These are phyloP conservation scores for Tilletia caries DNA, from an alignment of 1,284 basidiomycete genomes.

Conservation along the genomic window DNA sequence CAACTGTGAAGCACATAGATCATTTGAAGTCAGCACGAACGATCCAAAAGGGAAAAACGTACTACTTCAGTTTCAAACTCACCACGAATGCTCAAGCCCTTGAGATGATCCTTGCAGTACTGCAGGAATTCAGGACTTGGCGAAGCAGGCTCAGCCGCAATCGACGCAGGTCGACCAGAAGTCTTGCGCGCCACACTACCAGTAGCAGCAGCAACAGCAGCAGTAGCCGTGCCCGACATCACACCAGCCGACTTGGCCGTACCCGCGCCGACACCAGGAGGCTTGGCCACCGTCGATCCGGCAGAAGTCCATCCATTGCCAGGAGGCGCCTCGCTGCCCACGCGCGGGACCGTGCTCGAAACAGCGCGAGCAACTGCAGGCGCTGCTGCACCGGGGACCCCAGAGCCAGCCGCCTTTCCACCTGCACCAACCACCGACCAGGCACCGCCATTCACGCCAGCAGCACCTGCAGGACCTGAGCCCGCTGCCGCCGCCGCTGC, in stretches of 20 bases:
- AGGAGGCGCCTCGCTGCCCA: not conserved
- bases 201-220: slow-evolving; percentile 32
- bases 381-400: slow-evolving; percentile 21
- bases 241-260: not conserved
- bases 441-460: slow-evolving; percentile 57
- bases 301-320: not conserved
- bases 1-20: slow-evolving; percentile 24
- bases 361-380: not conserved
- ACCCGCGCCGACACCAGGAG: not conserved
- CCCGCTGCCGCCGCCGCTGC: slow-evolving; percentile 24
- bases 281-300: not conserved
- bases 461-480: not conserved
- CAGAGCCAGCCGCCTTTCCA: slow-evolving; percentile 62
- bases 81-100: slow-evolving; percentile 78
- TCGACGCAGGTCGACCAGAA: slow-evolving; percentile 28
- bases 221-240: not conserved
- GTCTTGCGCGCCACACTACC: slow-evolving; percentile 22
- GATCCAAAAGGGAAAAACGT: not conserved
- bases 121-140: slow-evolving; percentile 84
- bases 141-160: slow-evolving; percentile 51
- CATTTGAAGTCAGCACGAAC: not conserved
- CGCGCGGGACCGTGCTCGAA: not conserved
- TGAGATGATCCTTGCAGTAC: slow-evolving; percentile 83
- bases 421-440: slow-evolving; percentile 82
- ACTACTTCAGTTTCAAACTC: slow-evolving; percentile 25